Evolutionary conservation across 345 rosid species (phyloP), one percentile per base, ranked within the genome.

Genomic region (Erysimum cheiranthoides): DNA sequence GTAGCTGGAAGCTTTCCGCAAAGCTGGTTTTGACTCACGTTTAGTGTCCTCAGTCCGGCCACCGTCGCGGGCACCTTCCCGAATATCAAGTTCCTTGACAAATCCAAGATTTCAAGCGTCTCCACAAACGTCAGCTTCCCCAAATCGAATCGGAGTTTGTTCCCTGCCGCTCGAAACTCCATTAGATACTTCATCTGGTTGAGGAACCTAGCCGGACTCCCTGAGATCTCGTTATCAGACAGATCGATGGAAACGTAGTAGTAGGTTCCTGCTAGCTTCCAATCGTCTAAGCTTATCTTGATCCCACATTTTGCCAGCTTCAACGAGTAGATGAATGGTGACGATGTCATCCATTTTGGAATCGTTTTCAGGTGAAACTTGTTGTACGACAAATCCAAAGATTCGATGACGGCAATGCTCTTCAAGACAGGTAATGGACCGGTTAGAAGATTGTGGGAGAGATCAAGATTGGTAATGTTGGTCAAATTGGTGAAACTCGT

Each of bases 271-370:
- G 67, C 75, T 10, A 89, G 97, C 78, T 81, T 65, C 92, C 91
- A 87, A 21, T 69, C 52, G 60, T 80, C 80, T 21, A 91, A 54
- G 3, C 65, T 80, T 76, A 86, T 81, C 68, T 85, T 83, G 78
- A 91, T 79, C 56, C 94, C 91, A 47, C 94, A 87, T 39, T 77
- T 83, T 0, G 85, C 97, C 0, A 91, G 84, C 80, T 86, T 89
- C 53, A 89, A 81, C 10, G 86, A 86, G 80, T 73, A 87, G 49
- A 86, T 83, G 16, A 84, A 84, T 0, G 88, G 83, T 9, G 92
- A 89, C 3, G 90, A 82, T 4, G 87, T 86, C 17, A 85, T 90
- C 97, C 97, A 89, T 12, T 66, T 73, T 5, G 97, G 94, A 52
- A 89, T 89, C 64, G 80, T 61, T 6, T 73, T 72, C 10, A 89